Percentiles rank a stretch among this genome's conserved stretches.
Evolutionary conservation across 305 asterid genomes (phyloP).

Genomic region (Fraxinus baroniana): DNA sequence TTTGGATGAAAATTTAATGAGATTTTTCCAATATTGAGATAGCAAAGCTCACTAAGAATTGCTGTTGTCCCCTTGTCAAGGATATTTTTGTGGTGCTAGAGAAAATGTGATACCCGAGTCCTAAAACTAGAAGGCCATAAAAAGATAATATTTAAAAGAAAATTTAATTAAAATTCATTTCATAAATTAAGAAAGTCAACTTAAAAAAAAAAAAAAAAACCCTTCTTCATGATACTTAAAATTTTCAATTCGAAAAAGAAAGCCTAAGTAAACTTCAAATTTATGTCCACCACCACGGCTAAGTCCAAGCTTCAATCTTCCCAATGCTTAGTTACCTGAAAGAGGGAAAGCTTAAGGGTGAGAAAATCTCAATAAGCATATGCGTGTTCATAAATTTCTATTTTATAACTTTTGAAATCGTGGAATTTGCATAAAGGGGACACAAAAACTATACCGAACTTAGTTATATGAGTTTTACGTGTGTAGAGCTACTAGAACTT

Average conservation of each 20-base stretch:
- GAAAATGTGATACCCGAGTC: not conserved
- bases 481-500: not conserved
- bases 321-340: not conserved
- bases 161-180: no score
- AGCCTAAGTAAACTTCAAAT: not conserved
- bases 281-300: not conserved
- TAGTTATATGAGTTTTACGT: not conserved
- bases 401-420: not conserved
- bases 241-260: not conserved
- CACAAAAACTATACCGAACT: not conserved
- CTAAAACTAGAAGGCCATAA: not conserved
- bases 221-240: not conserved
- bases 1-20: not conserved
- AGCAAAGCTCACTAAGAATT: not conserved
- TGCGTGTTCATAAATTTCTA: not conserved
- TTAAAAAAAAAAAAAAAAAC: no score
- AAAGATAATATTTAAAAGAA: not conserved
- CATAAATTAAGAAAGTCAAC: not conserved
- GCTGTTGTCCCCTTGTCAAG: not conserved
- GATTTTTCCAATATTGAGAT: not conserved
- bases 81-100: not conserved
- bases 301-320: not conserved
- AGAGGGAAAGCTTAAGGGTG: not conserved
- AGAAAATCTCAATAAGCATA: not conserved
- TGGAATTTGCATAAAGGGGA: not conserved